Evolutionary conservation across 306 rosid genomes (phyloP), one percentile per base, ranked within the genome.

Genomic region (Hippophae rhamnoides): DNA sequence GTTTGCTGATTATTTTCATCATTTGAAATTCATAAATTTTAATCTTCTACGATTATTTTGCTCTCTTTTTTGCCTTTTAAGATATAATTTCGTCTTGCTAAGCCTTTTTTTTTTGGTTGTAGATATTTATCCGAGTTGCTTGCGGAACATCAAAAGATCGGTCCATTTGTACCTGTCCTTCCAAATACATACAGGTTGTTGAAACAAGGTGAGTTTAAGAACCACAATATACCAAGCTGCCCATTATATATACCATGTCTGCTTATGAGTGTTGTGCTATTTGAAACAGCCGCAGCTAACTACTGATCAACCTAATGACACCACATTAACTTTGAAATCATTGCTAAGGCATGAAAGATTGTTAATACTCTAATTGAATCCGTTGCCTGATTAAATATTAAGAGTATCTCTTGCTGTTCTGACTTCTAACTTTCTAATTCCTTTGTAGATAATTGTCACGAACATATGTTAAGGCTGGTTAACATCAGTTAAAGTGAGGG

Each of bases 111-210:
- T 12, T 11, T 49, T 65, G 31, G 41, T 65, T 53, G 51, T 81
- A 93, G 99, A 59, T 88, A 86, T 72, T 65, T 93, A 27, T 52
- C 84, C 13, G 97, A 88, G 74, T 71, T 93, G 61, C 78, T 93
- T 61, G 86, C 69, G 9, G 99, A 93, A 72, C 97, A 95, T 51
- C 87, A 65, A 60, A 89, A 88, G 71, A 79, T 93, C 43, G 43
- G 73, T 72, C 99, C 99, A 4, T 93, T 93, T 69, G 40, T 81
- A 67, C 66, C 89, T 3, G 88, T 88, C 66, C 94, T 93, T 52
- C 97, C 97, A 10, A 47, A 75, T 50, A 50, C 81, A 69, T 78
- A 50, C 67, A 78, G 92, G 69, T 80, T 93, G 78, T 54, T 93
- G 67, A 92, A 73, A 93, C 93, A 88, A 82, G 99, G 99, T 92